These are phyloP conservation scores for Erysimum pusillum DNA, from an alignment of 441 rosid genomes.

Conservation along the genomic window DNA sequence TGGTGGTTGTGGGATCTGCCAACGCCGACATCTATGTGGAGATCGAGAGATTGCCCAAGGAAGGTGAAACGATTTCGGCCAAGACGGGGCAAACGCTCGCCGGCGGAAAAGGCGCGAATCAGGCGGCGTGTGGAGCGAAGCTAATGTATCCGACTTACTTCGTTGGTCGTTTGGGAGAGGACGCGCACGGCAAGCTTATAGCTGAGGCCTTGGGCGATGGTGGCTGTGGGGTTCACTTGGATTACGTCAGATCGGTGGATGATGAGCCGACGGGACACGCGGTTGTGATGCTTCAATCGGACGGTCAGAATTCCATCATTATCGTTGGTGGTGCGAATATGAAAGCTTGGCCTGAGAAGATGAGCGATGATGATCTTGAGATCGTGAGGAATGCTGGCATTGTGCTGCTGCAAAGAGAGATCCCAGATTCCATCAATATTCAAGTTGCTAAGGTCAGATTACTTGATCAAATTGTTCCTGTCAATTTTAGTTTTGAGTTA, in stretches of 20 bases:
- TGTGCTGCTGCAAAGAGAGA: no score
- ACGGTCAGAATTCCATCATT: slow-evolving; percentile 90
- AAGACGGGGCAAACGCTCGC: slow-evolving; percentile 78
- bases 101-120: slow-evolving; percentile 94
- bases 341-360: slow-evolving; percentile 74
- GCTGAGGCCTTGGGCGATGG: slow-evolving; percentile 61
- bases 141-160: slow-evolving; percentile 81
- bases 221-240: slow-evolving; percentile 69
- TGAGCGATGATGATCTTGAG: slow-evolving; percentile 64
- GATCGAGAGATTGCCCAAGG: slow-evolving; percentile 74
- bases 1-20: slow-evolving; percentile 90
- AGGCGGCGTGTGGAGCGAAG: slow-evolving; percentile 85
- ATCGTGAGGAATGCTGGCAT: slow-evolving; percentile 64
- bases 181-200: slow-evolving; percentile 80
- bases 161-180: slow-evolving; percentile 83
- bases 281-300: slow-evolving; percentile 87
- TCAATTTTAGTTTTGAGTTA: not conserved
- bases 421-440: no score
- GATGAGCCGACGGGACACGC: slow-evolving; percentile 91
- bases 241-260: slow-evolving; percentile 52
- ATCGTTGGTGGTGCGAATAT: slow-evolving; percentile 92
- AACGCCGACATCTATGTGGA: slow-evolving; percentile 88
- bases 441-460: no score
- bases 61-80: slow-evolving; percentile 88
- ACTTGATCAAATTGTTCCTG: no score